Evolutionary conservation across 2,329 filamentous ascomycete genomes (phyloP).

Genomic region (Fusarium denticulatum): DNA sequence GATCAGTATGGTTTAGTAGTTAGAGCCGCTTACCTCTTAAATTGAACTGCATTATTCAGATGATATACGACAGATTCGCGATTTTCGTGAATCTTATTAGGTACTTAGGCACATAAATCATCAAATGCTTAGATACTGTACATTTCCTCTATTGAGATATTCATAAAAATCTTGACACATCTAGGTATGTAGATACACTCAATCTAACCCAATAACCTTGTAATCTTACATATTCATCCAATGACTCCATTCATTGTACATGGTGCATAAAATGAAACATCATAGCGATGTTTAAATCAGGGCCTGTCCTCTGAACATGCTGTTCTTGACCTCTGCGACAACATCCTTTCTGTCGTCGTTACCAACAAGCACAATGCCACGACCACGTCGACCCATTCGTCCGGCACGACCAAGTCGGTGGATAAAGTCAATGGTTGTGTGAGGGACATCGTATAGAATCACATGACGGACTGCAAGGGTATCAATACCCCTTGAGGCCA

Average conservation of each 20-base stretch:
- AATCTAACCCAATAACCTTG: slow-evolving; percentile 1
- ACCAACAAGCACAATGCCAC: slow-evolving; percentile 90
- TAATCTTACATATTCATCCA: slow-evolving; percentile 28
- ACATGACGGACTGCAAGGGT: slow-evolving; percentile 91
- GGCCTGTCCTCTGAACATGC: slow-evolving; percentile 84
- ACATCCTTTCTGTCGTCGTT: slow-evolving; percentile 90
- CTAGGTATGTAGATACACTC: slow-evolving; percentile 5
- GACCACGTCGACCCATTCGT: slow-evolving; percentile 88
- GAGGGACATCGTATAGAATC: slow-evolving; percentile 95
- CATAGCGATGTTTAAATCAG: slow-evolving; percentile 65
- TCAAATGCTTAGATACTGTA: neutral
- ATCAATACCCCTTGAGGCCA: slow-evolving; percentile 93
- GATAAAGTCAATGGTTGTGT: slow-evolving; percentile 97
- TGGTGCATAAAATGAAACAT: slow-evolving; percentile 1
- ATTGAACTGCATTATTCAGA: neutral
- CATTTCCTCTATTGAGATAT: slow-evolving; percentile 18
- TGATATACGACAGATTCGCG: too few species aligned
- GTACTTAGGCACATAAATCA: neutral
- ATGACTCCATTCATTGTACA: slow-evolving; percentile 39
- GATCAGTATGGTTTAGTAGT: neutral
- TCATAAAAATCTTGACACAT: slow-evolving; percentile 10
- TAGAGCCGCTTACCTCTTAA: neutral
- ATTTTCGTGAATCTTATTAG: neutral
- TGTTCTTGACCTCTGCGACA: slow-evolving; percentile 89
- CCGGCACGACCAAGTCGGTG: slow-evolving; percentile 92